A percentile compares a stretch with the other conserved stretches of the same genome.
Evolutionary conservation across 2,329 filamentous ascomycete genomes (phyloP).

Genomic region (Trichoderma hamatum): DNA sequence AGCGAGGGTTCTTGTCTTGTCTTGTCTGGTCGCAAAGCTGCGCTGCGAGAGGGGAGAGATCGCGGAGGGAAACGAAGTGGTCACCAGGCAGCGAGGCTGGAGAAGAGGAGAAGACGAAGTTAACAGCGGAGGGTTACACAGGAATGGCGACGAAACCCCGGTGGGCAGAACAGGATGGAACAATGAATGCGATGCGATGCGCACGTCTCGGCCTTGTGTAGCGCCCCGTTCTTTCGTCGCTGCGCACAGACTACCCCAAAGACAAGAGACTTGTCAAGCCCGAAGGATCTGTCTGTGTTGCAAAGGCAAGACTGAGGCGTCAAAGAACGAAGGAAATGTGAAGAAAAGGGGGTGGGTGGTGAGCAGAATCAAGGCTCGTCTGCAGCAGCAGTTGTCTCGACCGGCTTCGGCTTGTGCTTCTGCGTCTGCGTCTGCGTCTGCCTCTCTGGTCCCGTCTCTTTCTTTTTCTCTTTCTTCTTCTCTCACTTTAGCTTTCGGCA

Average conservation of each 20-base stretch:
- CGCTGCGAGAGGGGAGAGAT: neutral
- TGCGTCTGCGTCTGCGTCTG: neutral
- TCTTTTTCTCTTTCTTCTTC: neutral
- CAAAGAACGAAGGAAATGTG: neutral
- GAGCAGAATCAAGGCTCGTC: neutral
- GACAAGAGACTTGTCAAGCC: neutral
- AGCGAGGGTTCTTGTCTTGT: neutral
- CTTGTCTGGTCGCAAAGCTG: slow-evolving; percentile 1
- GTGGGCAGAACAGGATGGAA: neutral
- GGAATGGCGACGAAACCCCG: neutral
- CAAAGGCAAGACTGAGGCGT: neutral
- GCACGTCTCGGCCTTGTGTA: slow-evolving; percentile 8
- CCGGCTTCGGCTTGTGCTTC: too few species aligned
- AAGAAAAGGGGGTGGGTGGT: neutral
- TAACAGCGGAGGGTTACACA: slow-evolving; percentile 9
- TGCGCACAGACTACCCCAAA: slow-evolving; percentile 7
- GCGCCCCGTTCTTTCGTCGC: neutral
- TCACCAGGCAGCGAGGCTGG: neutral
- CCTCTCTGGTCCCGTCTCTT: neutral
- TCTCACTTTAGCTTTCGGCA: neutral
- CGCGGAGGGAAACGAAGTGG: neutral
- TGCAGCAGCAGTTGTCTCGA: neutral
- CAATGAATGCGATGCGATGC: slow-evolving; percentile 21
- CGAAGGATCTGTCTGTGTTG: neutral
- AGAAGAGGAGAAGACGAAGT: neutral